Conservation (phyloP, 2,329 filamentous ascomycete species). For the Calonectria naviculata region DNA sequence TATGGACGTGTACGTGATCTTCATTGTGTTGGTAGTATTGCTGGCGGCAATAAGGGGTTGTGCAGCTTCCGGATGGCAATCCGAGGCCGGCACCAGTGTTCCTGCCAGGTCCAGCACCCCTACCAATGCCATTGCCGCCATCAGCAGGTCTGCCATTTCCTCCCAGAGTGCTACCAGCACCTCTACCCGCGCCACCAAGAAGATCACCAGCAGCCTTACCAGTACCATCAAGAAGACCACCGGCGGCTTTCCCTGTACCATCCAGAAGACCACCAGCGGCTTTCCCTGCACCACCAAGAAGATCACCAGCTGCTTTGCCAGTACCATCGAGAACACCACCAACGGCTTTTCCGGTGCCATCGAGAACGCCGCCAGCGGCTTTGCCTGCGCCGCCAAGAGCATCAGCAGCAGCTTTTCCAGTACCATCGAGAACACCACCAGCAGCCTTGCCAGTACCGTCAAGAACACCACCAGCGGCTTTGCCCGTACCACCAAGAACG, state of each 20-base stretch:
- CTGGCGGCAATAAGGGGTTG: not conserved
- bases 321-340: not conserved
- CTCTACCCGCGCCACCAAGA: not conserved
- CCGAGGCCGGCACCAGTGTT: not conserved
- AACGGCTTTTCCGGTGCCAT: too few relatives aligned
- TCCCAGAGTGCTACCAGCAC: not conserved
- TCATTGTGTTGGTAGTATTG: constrained; percentile 18
- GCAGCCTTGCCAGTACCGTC: not conserved
- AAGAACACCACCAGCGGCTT: not conserved
- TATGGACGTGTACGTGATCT: constrained; percentile 27
- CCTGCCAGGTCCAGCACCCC: not conserved
- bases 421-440: not conserved
- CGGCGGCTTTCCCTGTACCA: not conserved
- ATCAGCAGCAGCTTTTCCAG: not conserved
- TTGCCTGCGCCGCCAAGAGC: not conserved
- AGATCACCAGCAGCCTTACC: not conserved
- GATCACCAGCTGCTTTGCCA: not conserved
- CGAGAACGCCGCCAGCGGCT: not conserved
- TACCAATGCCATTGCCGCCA: not conserved
- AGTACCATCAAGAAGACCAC: not conserved
- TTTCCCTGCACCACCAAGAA: not conserved
- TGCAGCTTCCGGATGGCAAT: not conserved
- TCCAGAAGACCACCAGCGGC: not conserved
- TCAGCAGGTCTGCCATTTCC: not conserved
- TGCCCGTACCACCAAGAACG: not conserved